Evolutionary conservation across 352 stramenopile species (phyloP).

Genomic region (Pythium monospermum): DNA sequence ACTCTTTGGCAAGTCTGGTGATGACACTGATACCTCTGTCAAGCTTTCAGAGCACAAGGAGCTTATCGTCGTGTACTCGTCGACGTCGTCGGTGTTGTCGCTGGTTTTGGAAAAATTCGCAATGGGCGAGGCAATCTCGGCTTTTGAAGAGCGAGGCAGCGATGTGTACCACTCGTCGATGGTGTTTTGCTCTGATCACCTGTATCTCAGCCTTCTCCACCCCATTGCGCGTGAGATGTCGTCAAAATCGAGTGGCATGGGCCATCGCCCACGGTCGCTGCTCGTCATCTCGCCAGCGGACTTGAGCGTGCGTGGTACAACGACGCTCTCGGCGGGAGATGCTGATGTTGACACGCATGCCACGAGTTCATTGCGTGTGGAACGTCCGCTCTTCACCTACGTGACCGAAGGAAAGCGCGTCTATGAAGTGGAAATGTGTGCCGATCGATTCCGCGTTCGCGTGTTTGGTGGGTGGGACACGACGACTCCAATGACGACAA

Average conservation of each 20-base stretch:
- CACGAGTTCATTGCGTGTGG: not conserved
- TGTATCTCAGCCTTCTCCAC: constrained; percentile 48
- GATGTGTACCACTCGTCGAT: constrained; percentile 47
- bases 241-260: constrained; percentile 3
- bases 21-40: not conserved
- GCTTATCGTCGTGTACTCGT: constrained; percentile 21
- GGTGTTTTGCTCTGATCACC: constrained; percentile 30
- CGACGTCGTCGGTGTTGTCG: not conserved
- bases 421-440: constrained; percentile 46
- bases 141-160: constrained; percentile 27
- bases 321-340: constrained; percentile 14
- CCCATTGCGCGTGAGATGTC: constrained; percentile 10
- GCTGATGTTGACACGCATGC: not conserved
- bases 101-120: constrained; percentile 23
- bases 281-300: constrained; percentile 23
- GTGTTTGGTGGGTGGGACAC: constrained; percentile 28
- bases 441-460: constrained; percentile 30
- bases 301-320: constrained; percentile 2
- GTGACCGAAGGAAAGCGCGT: constrained; percentile 44
- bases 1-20: not conserved
- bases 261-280: constrained; percentile 20
- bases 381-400: constrained; percentile 32
- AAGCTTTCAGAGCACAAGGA: not conserved
- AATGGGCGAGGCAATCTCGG: constrained; percentile 17
- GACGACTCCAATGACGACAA: not conserved